Evolutionary conservation across 2,329 filamentous ascomycete genomes (phyloP), one percentile per base, ranked within the genome.

Genomic region (Aureobasidium namibiae): DNA sequence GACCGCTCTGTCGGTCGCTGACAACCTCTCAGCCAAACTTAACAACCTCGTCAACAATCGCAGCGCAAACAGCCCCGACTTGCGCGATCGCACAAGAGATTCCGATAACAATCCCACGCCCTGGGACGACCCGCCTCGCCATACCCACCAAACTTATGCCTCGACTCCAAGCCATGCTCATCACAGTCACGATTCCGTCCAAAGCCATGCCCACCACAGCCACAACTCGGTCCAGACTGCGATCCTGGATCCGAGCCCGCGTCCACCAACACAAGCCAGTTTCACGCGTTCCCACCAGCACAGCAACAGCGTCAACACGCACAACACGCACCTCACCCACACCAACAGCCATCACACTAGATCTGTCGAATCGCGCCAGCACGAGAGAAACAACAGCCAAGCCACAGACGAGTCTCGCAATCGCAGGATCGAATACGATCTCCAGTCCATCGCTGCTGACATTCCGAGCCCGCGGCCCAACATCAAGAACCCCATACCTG

Each of bases 371-470:
- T 56, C 39, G 1, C 42, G 63, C 38, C 72, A 77, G 50, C 90
- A 95, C 73, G 79, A 78, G 61, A 84, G 92, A 48, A 92, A 86
- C 66, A 89, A 91, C 65, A 96, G 91, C 66, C 87, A 86, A 63
- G 83, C 82, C 1, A 91, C 88, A 2, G 88, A 88, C 16, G 78
- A 82, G 26, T 78, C 85, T 10, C 94, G 90, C 1, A 80, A 82
- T 41, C 84, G 92, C 66, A 87, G 88, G 59, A 91, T 96, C 69
- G 92, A 97, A 70, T 97, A 96, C 68, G 94, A 97, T 69, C 84
- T 96, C 16, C 92, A 97, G 72, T 91, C 92, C 3, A 96, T 96
- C 90, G 92, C 96, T 73, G 90, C 89, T 0, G 88, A 86, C 34
- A 80, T 95, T 18, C 82, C 83, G 63, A 91, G 85, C 72, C 88